Conservation (phyloP, 768 basidiomycete species). For the Lactarius vividus region DNA sequence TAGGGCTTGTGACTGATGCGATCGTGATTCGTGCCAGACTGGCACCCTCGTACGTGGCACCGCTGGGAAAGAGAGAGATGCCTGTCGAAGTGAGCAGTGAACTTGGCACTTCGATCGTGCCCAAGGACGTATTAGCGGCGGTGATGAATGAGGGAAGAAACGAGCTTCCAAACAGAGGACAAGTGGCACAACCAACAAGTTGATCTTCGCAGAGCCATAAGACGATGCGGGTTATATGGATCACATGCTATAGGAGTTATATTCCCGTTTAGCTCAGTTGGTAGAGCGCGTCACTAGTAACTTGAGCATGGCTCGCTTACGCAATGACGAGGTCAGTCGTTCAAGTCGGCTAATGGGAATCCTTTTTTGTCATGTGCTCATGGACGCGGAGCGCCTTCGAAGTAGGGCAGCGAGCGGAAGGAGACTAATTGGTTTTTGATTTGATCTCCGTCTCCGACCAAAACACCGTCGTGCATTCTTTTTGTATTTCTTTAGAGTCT, state of each 20-base stretch:
- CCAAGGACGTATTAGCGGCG: background rate
- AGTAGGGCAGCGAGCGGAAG: background rate
- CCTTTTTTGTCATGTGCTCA: conserved; percentile 6
- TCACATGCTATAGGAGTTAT: background rate
- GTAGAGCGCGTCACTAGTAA: conserved; percentile 70
- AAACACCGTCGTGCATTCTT: conserved; percentile 2
- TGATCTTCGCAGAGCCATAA: background rate
- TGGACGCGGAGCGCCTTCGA: conserved; percentile 17
- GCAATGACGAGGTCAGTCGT: conserved; percentile 65
- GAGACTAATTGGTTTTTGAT: conserved; percentile 2
- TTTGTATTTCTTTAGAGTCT: background rate
- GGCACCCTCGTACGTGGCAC: background rate
- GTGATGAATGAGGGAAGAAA: conserved; percentile 3
- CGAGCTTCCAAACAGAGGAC: background rate
- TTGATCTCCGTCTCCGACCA: conserved; percentile 14
- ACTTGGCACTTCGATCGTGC: background rate
- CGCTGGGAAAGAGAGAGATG: background rate
- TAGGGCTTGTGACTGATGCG: background rate
- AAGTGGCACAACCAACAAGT: no score
- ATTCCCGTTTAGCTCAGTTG: conserved; percentile 39
- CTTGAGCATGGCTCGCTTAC: conserved; percentile 2
- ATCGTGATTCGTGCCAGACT: background rate
- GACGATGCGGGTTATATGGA: conserved; percentile 2
- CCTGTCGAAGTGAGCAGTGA: background rate
- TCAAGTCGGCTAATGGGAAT: conserved; percentile 50